Evolutionary conservation across 805 yeast species (phyloP), one percentile per base, ranked within the genome.

Genomic region (Sugiyamaella chiloensis): DNA sequence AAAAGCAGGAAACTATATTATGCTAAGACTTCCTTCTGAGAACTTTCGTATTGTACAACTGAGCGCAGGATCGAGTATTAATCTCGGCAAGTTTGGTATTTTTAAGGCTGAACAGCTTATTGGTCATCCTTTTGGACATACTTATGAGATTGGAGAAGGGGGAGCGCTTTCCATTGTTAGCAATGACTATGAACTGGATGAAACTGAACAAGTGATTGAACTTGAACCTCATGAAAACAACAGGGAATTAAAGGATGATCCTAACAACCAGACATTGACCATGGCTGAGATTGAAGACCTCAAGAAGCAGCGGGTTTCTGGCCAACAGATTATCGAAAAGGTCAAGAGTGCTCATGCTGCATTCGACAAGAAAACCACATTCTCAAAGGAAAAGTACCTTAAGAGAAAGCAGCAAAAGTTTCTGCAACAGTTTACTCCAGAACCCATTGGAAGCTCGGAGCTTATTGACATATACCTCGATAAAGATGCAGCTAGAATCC

Each of bases 361-460:
- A 7, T 93, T 93, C 62, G 87, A 87, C 57, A 83, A 87, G 63
- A 93, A 93, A 66, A 93, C 98, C 4, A 71, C 81, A 24, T 87
- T 77, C 60, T 87, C 96, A 1, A 96, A 93, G 65, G 96, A 86
- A 57, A 93, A 93, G 68, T 93, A 93, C 65, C 67, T 91, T 58
- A 83, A 84, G 54, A 79, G 99, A 59, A 93, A 93, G 67, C 95
- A 88, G 66, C 89, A 85, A 63, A 93, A 93, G 70, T 93, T 87
- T 62, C 76, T 87, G 48, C 79, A 95, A 62, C 77, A 87, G 58
- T 91, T 93, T 69, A 83, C 89, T 1, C 81, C 95, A 14, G 87
- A 86, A 55, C 80, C 81, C 55, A 66, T 93, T 43, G 83, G 88
- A 16, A 70, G 87, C 17, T 78, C 85, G 5, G 81, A 80, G 51